Evolutionary conservation across 2,329 filamentous ascomycete species (phyloP), one percentile per base, ranked within the genome.

Genomic region (Pyrenophora graminea): DNA sequence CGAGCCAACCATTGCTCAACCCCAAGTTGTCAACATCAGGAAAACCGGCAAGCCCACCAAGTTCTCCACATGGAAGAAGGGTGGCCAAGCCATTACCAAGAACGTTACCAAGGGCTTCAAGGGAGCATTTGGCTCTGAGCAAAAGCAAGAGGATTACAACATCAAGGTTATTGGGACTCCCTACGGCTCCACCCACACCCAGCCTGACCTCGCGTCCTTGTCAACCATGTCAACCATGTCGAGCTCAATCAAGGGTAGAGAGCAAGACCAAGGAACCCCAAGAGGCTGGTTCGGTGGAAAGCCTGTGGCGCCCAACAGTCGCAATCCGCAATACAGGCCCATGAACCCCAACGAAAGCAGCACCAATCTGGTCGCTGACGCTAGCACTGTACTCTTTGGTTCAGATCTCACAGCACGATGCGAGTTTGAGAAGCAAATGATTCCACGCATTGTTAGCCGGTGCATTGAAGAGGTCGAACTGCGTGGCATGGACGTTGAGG

Each of bases 21-120:
- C 94, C n/a, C 94, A 96, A 54, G 89, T 97, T 30, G 89, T 97
- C 54, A 95, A 94, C 65, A 95, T 97, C 56, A 86, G 91, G 64
- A 97, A 97, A 57, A 67, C 68, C 77, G 91, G 89, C 25, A 91
- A 96, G 70, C 86, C 88, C 46, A 96, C 91, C 78, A 97, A 97
- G 73, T 97, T 97, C 77, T 96, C 96, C 76, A 96, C 96, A 77
- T 97, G 94, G 92, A 96, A 97, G 82, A 96, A 95, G 79, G 91
- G 91, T 33, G 90, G 90, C 33, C 93, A 96, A 75, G 92, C 90
- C 48, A 87, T 97, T 64, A 92, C 92, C 23, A 96, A 97, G 74
- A 93, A 92, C 68, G 89, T 97, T 44, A 89, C 89, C 55, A 97
- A 97, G 78, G 91, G 92, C 45, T 86, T 97, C 72, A 96, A 96